phyloP scores from a whole-genome alignment of 176 grass and related monocot species.

The Oryza rufipogon region DNA sequence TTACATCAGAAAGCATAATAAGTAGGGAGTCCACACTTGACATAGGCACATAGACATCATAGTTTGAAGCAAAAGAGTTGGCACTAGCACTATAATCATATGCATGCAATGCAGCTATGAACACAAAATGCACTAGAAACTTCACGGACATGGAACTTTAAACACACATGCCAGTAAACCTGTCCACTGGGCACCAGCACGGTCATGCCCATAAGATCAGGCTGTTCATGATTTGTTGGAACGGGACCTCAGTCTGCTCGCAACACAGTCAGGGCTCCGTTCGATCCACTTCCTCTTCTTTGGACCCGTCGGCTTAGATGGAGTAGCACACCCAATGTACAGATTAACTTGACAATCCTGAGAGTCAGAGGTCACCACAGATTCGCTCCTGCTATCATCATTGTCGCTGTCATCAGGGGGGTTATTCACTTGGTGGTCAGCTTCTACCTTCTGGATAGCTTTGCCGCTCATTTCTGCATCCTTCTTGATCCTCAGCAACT shows the following conservation, averaged over 20 bases:
- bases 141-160: not conserved
- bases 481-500: not conserved
- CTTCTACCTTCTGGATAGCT: constrained; percentile 13
- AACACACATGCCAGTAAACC: not conserved
- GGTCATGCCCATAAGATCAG: not conserved
- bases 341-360: constrained; percentile 20
- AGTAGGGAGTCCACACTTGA: not conserved
- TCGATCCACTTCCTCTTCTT: constrained; percentile 50
- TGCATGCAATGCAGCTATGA: not conserved
- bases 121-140: constrained; percentile 14
- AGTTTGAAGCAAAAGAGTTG: not conserved
- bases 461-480: constrained; percentile 41
- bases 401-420: not conserved
- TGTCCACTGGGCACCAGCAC: not conserved
- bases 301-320: constrained; percentile 13
- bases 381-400: constrained; percentile 16
- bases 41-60: not conserved
- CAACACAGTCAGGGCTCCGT: constrained; percentile 46
- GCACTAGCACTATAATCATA: not conserved
- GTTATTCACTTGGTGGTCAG: constrained; percentile 17
- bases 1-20: not conserved
- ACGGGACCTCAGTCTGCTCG: constrained; percentile 51
- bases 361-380: constrained; percentile 39
- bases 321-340: constrained; percentile 33
- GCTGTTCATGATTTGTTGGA: constrained; percentile 31